Conservation (phyloP, 1,284 basidiomycete genomes). For the Sporisorium iseilematis-ciliati region DNA sequence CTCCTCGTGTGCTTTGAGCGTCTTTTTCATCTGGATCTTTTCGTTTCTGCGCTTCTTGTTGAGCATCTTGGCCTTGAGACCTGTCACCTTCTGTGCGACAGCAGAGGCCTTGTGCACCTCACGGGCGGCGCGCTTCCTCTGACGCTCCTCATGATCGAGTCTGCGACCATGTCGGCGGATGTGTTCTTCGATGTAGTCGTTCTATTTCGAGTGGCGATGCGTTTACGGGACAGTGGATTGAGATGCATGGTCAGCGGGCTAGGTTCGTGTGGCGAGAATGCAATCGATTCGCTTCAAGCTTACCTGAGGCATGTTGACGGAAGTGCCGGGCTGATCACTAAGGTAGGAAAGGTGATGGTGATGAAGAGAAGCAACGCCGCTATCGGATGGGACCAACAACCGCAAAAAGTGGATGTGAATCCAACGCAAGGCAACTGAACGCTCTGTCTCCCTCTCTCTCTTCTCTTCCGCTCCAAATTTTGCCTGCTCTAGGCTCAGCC, state of each 20-base stretch:
- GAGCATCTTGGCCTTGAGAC: slow-evolving; percentile 96
- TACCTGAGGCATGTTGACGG: slow-evolving; percentile 54
- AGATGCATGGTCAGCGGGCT: neutral
- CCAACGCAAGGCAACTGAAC: too few species aligned
- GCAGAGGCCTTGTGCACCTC: slow-evolving; percentile 88
- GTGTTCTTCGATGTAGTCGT: slow-evolving; percentile 72
- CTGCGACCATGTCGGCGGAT: slow-evolving; percentile 68
- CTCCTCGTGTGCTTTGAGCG: slow-evolving; percentile 98
- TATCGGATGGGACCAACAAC: slow-evolving; percentile 7
- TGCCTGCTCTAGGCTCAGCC: too few species aligned
- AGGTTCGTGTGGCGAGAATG: too few species aligned
- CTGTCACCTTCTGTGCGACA: slow-evolving; percentile 91
- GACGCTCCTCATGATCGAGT: slow-evolving; percentile 69
- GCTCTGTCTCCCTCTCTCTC: slow-evolving; percentile 5
- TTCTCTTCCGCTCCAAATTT: neutral
- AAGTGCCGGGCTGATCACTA: slow-evolving; percentile 9
- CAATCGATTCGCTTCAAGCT: neutral
- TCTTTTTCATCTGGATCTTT: slow-evolving; percentile 99
- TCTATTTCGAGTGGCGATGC: slow-evolving; percentile 56
- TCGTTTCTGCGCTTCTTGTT: slow-evolving; percentile 96
- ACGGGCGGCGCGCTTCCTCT: slow-evolving; percentile 91
- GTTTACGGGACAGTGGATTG: neutral
- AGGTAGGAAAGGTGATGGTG: slow-evolving; percentile 6
- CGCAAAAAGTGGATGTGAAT: slow-evolving; percentile 1
- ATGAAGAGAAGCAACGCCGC: neutral